phyloP scores from a whole-genome alignment of 768 basidiomycete species.

The Leucocoprinus birnbaumii region DNA sequence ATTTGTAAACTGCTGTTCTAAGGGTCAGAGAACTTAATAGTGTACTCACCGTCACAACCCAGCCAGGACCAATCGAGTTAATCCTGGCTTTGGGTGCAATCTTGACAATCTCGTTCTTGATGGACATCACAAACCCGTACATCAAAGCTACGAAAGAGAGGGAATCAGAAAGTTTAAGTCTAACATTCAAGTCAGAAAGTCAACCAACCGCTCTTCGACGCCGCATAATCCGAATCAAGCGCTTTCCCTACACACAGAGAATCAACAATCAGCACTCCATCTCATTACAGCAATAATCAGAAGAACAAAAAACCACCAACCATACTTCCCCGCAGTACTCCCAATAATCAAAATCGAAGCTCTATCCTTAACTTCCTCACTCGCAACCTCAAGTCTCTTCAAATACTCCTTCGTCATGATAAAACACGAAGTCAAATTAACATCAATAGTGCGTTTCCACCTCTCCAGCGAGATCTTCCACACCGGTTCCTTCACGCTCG shows the following conservation, averaged over 20 bases:
- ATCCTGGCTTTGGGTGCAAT: slow-evolving; percentile 71
- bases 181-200: not conserved
- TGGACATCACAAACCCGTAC: slow-evolving; percentile 63
- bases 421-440: slow-evolving; percentile 68
- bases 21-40: too few relatives aligned
- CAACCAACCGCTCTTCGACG: slow-evolving; percentile 63
- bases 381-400: slow-evolving; percentile 35
- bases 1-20: not conserved
- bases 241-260: slow-evolving; percentile 52
- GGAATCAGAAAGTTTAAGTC: not conserved
- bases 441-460: slow-evolving; percentile 59
- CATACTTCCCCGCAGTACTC: slow-evolving; percentile 41
- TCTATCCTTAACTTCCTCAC: slow-evolving; percentile 43
- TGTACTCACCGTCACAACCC: slow-evolving; percentile 48
- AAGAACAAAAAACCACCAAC: too few relatives aligned
- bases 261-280: too few relatives aligned
- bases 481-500: slow-evolving; percentile 42
- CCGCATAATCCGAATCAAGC: slow-evolving; percentile 66
- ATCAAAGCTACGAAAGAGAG: slow-evolving; percentile 48
- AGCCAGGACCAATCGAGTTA: slow-evolving; percentile 70
- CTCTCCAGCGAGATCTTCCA: slow-evolving; percentile 56
- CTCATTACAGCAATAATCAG: too few relatives aligned
- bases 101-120: slow-evolving; percentile 82
- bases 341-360: slow-evolving; percentile 67
- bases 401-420: slow-evolving; percentile 63